Percentiles rank a stretch among this genome's conserved stretches.
Conservation (phyloP, 495 filamentous ascomycete species). For the Letharia lupina region DNA sequence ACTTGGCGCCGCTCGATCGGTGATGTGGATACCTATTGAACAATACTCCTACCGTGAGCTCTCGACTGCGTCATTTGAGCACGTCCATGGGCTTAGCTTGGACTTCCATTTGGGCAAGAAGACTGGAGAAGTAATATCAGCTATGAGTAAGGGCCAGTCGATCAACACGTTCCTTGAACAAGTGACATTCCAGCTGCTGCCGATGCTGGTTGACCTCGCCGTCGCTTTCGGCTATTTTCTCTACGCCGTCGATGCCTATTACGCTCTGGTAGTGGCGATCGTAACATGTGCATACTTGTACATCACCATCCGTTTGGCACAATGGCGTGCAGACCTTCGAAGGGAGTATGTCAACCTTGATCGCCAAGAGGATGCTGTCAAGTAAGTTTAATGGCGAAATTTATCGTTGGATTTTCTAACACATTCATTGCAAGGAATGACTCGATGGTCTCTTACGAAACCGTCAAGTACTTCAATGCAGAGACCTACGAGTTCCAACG, state of each 20-base stretch:
- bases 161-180: conserved; percentile 97
- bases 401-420: conserved; percentile 8
- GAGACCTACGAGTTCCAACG: conserved; percentile 88
- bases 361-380: conserved; percentile 91
- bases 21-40: conserved; percentile 89
- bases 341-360: conserved; percentile 90
- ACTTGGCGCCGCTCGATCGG: conserved; percentile 69
- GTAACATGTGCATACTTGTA: conserved; percentile 96
- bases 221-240: conserved; percentile 85
- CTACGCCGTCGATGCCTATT: conserved; percentile 72
- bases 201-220: conserved; percentile 84
- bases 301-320: conserved; percentile 89
- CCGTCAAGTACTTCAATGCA: conserved; percentile 98
- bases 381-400: conserved; percentile 35
- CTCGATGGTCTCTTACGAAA: conserved; percentile 95
- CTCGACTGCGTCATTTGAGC: conserved; percentile 90
- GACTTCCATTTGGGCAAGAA: conserved; percentile 97
- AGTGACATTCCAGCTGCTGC: conserved; percentile 88
- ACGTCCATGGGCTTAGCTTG: conserved; percentile 87
- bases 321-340: conserved; percentile 82
- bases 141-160: conserved; percentile 87
- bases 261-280: conserved; percentile 81
- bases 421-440: conserved; percentile 55
- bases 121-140: conserved; percentile 90
- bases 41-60: conserved; percentile 95